Evolutionary conservation across 2,329 filamentous ascomycete species (phyloP).

Genomic region (Ophiostoma sp.): DNA sequence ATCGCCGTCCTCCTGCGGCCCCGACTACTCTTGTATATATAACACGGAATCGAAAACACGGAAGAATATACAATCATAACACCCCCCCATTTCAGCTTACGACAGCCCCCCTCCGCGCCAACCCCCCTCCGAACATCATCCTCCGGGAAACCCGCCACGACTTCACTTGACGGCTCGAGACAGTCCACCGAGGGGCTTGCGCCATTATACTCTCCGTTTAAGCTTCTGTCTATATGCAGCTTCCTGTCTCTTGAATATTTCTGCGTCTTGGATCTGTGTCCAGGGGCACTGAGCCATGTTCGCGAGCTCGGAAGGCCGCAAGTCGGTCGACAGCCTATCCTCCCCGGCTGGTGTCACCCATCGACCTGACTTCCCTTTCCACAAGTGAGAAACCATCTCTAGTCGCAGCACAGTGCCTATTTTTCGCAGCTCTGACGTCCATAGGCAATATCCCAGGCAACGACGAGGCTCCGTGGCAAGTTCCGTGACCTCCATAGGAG

Average conservation of each 20-base stretch:
- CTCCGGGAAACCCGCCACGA: background rate
- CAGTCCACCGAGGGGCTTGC: background rate
- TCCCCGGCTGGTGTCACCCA: slow-evolving; percentile 42
- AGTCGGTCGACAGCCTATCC: slow-evolving; percentile 60
- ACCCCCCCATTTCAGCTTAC: background rate
- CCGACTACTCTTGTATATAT: background rate
- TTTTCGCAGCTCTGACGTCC: background rate
- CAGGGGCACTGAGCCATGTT: slow-evolving; percentile 45
- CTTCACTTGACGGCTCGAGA: background rate
- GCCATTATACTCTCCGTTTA: background rate
- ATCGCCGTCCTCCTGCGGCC: slow-evolving; percentile 12
- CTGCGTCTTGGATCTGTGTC: slow-evolving; percentile 17
- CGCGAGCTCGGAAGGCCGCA: slow-evolving; percentile 52
- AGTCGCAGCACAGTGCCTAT: background rate
- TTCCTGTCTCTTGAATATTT: background rate
- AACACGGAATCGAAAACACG: background rate
- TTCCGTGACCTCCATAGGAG: slow-evolving; percentile 81
- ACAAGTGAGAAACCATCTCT: slow-evolving; percentile 41
- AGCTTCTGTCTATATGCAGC: slow-evolving; percentile 21
- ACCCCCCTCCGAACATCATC: background rate
- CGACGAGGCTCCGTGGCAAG: slow-evolving; percentile 79
- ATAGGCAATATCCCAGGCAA: slow-evolving; percentile 34
- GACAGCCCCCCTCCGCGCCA: background rate
- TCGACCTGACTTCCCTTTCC: slow-evolving; percentile 54
- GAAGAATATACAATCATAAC: background rate